Conservation (phyloP, 2,329 filamentous ascomycete species). For the Pyrenochaeta sp. region DNA sequence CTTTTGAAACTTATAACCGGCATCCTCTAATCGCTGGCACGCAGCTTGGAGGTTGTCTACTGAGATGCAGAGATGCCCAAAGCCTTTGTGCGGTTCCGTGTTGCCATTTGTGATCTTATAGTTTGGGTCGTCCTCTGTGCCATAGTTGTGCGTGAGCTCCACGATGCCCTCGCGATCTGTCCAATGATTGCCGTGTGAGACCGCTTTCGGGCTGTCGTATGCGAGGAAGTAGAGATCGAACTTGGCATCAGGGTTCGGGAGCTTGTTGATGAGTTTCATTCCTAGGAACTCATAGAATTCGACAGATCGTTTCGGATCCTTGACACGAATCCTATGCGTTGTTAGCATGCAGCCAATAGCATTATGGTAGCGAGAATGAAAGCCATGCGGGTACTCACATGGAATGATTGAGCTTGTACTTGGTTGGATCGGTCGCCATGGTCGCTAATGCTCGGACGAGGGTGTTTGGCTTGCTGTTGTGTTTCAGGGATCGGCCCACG, state of each 20-base stretch:
- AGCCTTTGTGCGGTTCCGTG: slow-evolving; percentile 83
- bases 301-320: slow-evolving; percentile 84
- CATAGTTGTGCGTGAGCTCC: slow-evolving; percentile 85
- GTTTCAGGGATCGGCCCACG: slow-evolving; percentile 13
- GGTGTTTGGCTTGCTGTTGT: slow-evolving; percentile 16
- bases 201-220: slow-evolving; percentile 79
- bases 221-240: slow-evolving; percentile 97
- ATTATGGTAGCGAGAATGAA: neutral
- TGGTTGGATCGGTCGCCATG: slow-evolving; percentile 65
- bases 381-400: slow-evolving; percentile 49
- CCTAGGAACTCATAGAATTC: slow-evolving; percentile 95
- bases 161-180: slow-evolving; percentile 87
- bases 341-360: slow-evolving; percentile 18
- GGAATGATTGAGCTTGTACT: slow-evolving; percentile 72
- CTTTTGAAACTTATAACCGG: slow-evolving; percentile 94
- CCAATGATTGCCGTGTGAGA: slow-evolving; percentile 77
- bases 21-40: slow-evolving; percentile 87
- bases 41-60: slow-evolving; percentile 79
- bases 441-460: slow-evolving; percentile 52
- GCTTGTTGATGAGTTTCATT: slow-evolving; percentile 81
- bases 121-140: slow-evolving; percentile 82
- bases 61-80: slow-evolving; percentile 84
- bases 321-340: slow-evolving; percentile 71
- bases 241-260: slow-evolving; percentile 84
- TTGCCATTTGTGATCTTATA: slow-evolving; percentile 91